Base-by-base conservation (phyloP, 345 rosid genomes). In the Salix udensis region DNA sequence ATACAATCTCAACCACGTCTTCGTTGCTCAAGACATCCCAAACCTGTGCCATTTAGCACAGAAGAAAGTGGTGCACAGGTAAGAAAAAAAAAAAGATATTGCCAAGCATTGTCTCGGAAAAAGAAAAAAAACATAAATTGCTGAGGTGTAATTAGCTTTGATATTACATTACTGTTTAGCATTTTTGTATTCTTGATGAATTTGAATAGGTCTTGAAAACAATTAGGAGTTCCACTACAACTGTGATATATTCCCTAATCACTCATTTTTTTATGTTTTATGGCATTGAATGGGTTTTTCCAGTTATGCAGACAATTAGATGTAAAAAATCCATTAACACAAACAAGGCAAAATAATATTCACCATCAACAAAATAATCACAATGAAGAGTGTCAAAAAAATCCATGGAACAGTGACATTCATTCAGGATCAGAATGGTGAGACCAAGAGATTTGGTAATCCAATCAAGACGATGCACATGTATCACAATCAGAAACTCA, bases 1-100 rank as follows among this genome's bases (percentile, higher is more conserved):
- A 87, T 19, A 96, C 91, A 12, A 96, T 88, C 82, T 89, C 97
- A 52, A 96, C 99, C 52, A 96, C 98, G 87, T 96, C 97, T 39
- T 94, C 94, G 39, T 96, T 96, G 90, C 94, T 96, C 83, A 96
- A 79, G 67, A 92, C 99, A 88, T 96, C 99, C 99, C 99, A 96
- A 34, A 96, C 94, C 98, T 94, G 84, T 61, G 82, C 72, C 3
- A 37, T 12, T 40, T 53, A 24, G 13, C 3, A 68, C 23, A 28
- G 26, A 58, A 19, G 64, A 31, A 26, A 30, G 31, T 36, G 15
- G 7, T 66, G 4, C 11, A 5, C 7, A 31, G 11, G 44, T 40
- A 2, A 39, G 11, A 39, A 9, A 9, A 40, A 40, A 39, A 40
- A 40, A 10, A 40, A 5, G 5, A 64, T 28, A 31, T 65, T 18